Percentiles rank a stretch among this genome's conserved stretches.
These are phyloP conservation scores for Ogataea wickerhamii DNA, from an alignment of 805 yeast species.

Conservation along the genomic window DNA sequence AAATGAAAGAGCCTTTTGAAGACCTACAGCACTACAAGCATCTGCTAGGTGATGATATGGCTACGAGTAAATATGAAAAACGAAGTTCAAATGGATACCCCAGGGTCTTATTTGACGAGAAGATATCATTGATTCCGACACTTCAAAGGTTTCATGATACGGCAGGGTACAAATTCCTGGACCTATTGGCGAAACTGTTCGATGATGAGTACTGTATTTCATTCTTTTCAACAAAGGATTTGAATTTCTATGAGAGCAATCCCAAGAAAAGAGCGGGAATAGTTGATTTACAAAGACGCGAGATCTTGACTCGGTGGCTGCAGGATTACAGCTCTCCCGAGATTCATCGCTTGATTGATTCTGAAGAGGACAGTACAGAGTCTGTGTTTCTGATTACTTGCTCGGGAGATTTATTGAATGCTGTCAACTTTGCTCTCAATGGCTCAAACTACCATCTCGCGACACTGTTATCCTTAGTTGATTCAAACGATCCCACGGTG, in stretches of 20 bases:
- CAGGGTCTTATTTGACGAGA: conserved; percentile 27
- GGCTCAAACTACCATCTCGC: conserved; percentile 68
- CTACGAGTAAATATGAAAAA: background rate
- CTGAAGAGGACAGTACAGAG: conserved; percentile 42
- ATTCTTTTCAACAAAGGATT: conserved; percentile 10
- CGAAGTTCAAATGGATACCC: conserved; percentile 36
- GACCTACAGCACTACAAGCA: conserved; percentile 6
- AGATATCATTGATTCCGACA: conserved; percentile 32
- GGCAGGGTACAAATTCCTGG: conserved; percentile 39
- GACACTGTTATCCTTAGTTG: conserved; percentile 62
- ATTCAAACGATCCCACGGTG: conserved; percentile 63
- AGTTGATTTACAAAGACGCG: conserved; percentile 36
- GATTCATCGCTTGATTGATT: conserved; percentile 30
- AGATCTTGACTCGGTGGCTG: conserved; percentile 56
- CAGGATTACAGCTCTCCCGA: conserved; percentile 38
- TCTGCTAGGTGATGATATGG: conserved; percentile 16
- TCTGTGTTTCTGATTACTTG: conserved; percentile 47
- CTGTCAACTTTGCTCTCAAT: conserved; percentile 58
- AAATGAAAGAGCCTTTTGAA: conserved; percentile 5
- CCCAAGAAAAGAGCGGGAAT: conserved; percentile 10
- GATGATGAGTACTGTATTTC: conserved; percentile 35
- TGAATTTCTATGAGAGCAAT: conserved; percentile 5
- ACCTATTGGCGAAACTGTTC: conserved; percentile 61
- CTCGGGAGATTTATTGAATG: conserved; percentile 56
- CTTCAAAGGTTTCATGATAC: conserved; percentile 13